Conservation (phyloP, 768 basidiomycete species). For the Suillus occidentalis region DNA sequence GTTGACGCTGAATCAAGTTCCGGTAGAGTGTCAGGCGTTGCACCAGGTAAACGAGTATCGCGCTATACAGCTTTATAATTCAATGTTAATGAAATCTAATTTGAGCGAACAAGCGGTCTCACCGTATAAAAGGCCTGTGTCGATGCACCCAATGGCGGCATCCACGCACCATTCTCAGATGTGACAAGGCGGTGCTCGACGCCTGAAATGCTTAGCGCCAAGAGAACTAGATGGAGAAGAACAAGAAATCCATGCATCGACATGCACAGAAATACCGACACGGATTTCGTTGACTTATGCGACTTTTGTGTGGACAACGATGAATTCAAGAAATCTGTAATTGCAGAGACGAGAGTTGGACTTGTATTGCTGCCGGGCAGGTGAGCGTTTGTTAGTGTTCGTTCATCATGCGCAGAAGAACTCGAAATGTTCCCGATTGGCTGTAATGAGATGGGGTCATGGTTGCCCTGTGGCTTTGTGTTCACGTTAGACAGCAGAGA, state of each 20-base stretch:
- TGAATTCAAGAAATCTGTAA: not conserved
- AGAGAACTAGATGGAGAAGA: constrained; percentile 9
- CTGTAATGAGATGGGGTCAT: not conserved
- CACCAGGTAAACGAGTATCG: constrained; percentile 12
- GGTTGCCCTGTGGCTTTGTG: not conserved
- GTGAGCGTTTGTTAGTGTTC: not conserved
- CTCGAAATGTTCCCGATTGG: not conserved
- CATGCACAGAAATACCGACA: not conserved
- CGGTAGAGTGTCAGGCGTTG: constrained; percentile 15
- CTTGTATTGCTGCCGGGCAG: not conserved
- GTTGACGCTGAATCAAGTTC: constrained; percentile 5
- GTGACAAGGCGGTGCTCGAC: constrained; percentile 5
- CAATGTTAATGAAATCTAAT: not conserved
- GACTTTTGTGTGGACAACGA: not conserved
- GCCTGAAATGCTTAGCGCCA: constrained; percentile 1
- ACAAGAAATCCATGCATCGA: constrained; percentile 8
- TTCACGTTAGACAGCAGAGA: not conserved
- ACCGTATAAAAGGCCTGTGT: constrained; percentile 10
- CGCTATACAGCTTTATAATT: constrained; percentile 9
- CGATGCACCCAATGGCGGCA: not conserved
- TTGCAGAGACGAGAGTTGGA: not conserved
- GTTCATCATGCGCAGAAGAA: not conserved
- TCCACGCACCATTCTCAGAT: not conserved
- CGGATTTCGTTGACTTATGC: not conserved
- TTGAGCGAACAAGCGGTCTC: not conserved